phyloP scores from a whole-genome alignment of 2,329 filamentous ascomycete species.

The Penicillium sclerotigenum region DNA sequence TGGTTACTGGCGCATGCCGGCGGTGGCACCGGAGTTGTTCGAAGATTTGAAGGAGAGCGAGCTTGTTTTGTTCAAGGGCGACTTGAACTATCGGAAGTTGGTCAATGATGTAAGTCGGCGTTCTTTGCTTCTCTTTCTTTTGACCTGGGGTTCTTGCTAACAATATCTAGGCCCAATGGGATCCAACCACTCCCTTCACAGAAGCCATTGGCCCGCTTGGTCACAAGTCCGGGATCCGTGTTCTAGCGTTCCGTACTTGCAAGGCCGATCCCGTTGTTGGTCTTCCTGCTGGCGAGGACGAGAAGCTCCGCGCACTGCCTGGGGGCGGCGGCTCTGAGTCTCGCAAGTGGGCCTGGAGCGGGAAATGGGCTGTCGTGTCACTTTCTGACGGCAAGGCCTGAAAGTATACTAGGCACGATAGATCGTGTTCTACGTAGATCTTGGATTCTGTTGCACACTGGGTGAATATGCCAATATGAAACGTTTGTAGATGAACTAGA shows the following conservation, averaged over 20 bases:
- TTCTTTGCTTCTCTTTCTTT: background rate
- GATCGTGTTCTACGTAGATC: background rate
- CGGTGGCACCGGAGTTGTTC: constrained; percentile 62
- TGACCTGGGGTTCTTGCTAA: constrained; percentile 3
- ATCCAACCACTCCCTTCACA: constrained; percentile 79
- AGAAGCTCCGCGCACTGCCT: constrained; percentile 66
- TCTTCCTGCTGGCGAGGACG: constrained; percentile 75
- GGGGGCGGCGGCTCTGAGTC: constrained; percentile 67
- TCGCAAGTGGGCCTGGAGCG: constrained; percentile 90
- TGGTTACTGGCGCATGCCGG: constrained; percentile 83
- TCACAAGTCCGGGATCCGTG: constrained; percentile 73
- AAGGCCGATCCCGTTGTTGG: constrained; percentile 96
- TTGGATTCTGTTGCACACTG: background rate
- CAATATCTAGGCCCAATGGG: constrained; percentile 66
- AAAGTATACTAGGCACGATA: background rate
- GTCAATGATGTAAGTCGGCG: constrained; percentile 72
- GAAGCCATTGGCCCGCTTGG: constrained; percentile 84
- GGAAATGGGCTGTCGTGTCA: constrained; percentile 94
- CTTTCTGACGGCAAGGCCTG: constrained; percentile 66
- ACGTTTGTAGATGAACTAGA: background rate
- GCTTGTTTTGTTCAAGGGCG: constrained; percentile 93
- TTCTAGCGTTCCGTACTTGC: constrained; percentile 85
- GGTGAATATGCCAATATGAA: background rate
- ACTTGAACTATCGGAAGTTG: constrained; percentile 93
- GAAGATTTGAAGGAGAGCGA: constrained; percentile 79